phyloP scores from a whole-genome alignment of 768 basidiomycete genomes.

The Chalciporus sphaerocephalus region DNA sequence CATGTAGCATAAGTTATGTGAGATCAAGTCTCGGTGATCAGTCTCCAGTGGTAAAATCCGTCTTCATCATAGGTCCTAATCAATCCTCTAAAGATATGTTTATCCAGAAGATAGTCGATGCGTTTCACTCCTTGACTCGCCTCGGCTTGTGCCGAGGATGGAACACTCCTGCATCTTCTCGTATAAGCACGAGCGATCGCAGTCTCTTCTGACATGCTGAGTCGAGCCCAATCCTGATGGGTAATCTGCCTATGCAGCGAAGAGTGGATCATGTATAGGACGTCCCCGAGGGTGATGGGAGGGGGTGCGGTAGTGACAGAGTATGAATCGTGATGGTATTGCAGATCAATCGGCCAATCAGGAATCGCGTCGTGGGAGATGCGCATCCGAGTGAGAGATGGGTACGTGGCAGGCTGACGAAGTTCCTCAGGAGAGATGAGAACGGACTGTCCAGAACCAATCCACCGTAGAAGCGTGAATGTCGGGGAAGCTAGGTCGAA shows the following conservation, averaged over 20 bases:
- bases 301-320: constrained; percentile 23
- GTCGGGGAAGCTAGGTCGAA: constrained; percentile 53
- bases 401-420: constrained; percentile 51
- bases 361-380: constrained; percentile 55
- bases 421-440: constrained; percentile 45
- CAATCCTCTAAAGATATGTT: constrained; percentile 36
- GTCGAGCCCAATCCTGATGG: constrained; percentile 34
- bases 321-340: constrained; percentile 33
- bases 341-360: constrained; percentile 58
- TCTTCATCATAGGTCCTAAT: constrained; percentile 28
- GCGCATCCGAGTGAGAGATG: constrained; percentile 48
- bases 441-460: constrained; percentile 36
- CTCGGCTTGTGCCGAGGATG: constrained; percentile 30
- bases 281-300: constrained; percentile 55
- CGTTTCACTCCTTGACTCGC: constrained; percentile 37
- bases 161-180: constrained; percentile 30
- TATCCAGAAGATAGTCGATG: constrained; percentile 36
- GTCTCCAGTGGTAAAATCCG: constrained; percentile 28
- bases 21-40: constrained; percentile 17
- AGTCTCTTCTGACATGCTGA: constrained; percentile 26
- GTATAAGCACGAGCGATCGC: constrained; percentile 36
- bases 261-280: constrained; percentile 48
- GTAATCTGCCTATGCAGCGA: constrained; percentile 42
- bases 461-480: constrained; percentile 42
- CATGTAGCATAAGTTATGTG: not conserved